These are phyloP conservation scores for Aspergillus fumigatiaffinis DNA, from an alignment of 2,329 filamentous ascomycete species.

Conservation along the genomic window DNA sequence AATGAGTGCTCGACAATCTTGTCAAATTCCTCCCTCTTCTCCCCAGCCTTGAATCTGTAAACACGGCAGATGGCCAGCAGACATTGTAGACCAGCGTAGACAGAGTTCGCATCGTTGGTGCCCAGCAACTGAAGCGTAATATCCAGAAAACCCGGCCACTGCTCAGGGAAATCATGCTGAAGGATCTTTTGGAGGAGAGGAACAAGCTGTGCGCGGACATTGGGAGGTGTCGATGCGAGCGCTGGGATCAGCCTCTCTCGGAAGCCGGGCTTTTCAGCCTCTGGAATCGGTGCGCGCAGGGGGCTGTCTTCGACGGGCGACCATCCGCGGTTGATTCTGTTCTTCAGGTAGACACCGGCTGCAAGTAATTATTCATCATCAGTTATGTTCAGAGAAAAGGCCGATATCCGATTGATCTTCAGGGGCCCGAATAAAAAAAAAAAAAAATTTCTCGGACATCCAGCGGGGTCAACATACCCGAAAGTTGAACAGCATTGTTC, in stretches of 20 bases:
- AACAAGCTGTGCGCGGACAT: slow-evolving; percentile 87
- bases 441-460: slow-evolving; percentile 8
- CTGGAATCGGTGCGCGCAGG: slow-evolving; percentile 70
- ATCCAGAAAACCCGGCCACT: slow-evolving; percentile 92
- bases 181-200: slow-evolving; percentile 94
- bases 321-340: slow-evolving; percentile 93
- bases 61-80: slow-evolving; percentile 91
- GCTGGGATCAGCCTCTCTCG: slow-evolving; percentile 85
- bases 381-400: slow-evolving; percentile 10
- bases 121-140: slow-evolving; percentile 86
- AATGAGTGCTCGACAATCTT: slow-evolving; percentile 91
- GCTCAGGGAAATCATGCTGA: slow-evolving; percentile 88
- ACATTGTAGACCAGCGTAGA: slow-evolving; percentile 91
- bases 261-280: slow-evolving; percentile 84
- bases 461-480: slow-evolving; percentile 61
- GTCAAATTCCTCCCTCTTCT: slow-evolving; percentile 80
- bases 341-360: slow-evolving; percentile 98
- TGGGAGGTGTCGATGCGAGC: slow-evolving; percentile 72
- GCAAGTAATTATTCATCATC: slow-evolving; percentile 13
- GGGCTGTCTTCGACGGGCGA: slow-evolving; percentile 70
- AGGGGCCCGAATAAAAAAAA: slow-evolving; percentile 5
- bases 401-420: slow-evolving; percentile 16
- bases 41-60: slow-evolving; percentile 88
- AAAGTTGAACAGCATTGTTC: slow-evolving; percentile 77
- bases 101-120: slow-evolving; percentile 77